Evolutionary conservation across 352 stramenopile species (phyloP).

Genomic region (Globisporangium irregulare): DNA sequence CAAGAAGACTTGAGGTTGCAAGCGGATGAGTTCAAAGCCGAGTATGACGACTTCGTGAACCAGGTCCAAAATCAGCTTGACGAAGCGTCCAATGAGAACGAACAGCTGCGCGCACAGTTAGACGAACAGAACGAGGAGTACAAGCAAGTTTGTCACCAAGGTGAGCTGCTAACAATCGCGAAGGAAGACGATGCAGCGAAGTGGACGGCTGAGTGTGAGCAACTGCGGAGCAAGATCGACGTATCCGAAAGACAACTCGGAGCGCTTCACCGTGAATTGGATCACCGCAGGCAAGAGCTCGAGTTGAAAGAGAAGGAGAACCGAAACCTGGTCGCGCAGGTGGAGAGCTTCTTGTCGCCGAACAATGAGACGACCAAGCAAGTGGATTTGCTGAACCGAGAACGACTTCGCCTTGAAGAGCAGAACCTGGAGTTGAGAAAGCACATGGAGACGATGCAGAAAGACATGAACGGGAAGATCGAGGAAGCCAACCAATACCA

Average conservation of each 20-base stretch:
- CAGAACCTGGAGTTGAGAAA: conserved; percentile 47
- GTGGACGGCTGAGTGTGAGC: conserved; percentile 48
- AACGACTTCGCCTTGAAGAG: conserved; percentile 58
- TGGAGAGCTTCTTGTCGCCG: conserved; percentile 50
- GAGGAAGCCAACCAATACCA: conserved; percentile 46
- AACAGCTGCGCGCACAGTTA: conserved; percentile 47
- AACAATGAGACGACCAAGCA: conserved; percentile 54
- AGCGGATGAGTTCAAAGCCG: conserved; percentile 44
- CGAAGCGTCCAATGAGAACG: conserved; percentile 47
- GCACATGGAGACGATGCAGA: conserved; percentile 40
- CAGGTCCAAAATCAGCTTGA: conserved; percentile 53
- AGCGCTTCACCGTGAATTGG: conserved; percentile 45
- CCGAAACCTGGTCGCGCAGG: conserved; percentile 43
- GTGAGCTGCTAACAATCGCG: conserved; percentile 23
- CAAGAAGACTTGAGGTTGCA: conserved; percentile 48
- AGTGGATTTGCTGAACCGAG: conserved; percentile 46
- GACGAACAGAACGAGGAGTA: conserved; percentile 46
- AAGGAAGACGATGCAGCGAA: conserved; percentile 45
- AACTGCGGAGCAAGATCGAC: conserved; percentile 36
- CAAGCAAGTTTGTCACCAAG: conserved; percentile 34
- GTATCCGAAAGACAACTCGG: conserved; percentile 40
- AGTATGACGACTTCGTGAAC: conserved; percentile 53
- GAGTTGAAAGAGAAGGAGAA: conserved; percentile 52
- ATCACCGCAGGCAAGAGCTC: conserved; percentile 49
- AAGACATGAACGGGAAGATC: conserved; percentile 40